Conservation (phyloP, 176 grass and related monocot genomes). For the Hordeum marinum region DNA sequence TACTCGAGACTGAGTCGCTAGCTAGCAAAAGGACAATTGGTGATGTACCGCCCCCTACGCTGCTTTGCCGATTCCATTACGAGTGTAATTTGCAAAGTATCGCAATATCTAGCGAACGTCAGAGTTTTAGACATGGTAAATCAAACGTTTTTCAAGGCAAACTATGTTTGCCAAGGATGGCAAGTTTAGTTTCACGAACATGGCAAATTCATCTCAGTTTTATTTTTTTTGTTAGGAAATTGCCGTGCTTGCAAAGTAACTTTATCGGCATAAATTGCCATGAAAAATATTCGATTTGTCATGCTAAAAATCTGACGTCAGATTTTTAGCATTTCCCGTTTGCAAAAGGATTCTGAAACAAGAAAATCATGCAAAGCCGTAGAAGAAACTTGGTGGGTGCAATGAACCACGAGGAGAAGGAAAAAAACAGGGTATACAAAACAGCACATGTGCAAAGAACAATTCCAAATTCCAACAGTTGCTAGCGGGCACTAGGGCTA, state of each 20-base stretch:
- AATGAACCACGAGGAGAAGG: background rate
- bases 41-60: background rate
- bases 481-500: background rate
- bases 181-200: too few species aligned
- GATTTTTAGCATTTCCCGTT: too few species aligned
- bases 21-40: conserved; percentile 5
- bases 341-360: background rate
- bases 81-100: background rate
- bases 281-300: too few species aligned
- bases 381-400: background rate
- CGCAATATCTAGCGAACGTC: too few species aligned
- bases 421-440: background rate
- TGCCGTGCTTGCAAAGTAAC: too few species aligned
- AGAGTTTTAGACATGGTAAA: too few species aligned
- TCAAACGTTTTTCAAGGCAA: too few species aligned
- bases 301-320: too few species aligned
- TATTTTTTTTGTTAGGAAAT: too few species aligned
- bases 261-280: too few species aligned
- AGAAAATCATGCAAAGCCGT: background rate
- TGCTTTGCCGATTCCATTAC: background rate
- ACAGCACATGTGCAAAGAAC: background rate
- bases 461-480: background rate
- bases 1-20: background rate
- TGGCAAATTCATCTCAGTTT: too few species aligned
- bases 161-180: too few species aligned